Percentiles rank a stretch among this genome's conserved stretches.
Conservation (phyloP, 192 early-diverging fungal genomes). For the Entomortierella lignicola region DNA sequence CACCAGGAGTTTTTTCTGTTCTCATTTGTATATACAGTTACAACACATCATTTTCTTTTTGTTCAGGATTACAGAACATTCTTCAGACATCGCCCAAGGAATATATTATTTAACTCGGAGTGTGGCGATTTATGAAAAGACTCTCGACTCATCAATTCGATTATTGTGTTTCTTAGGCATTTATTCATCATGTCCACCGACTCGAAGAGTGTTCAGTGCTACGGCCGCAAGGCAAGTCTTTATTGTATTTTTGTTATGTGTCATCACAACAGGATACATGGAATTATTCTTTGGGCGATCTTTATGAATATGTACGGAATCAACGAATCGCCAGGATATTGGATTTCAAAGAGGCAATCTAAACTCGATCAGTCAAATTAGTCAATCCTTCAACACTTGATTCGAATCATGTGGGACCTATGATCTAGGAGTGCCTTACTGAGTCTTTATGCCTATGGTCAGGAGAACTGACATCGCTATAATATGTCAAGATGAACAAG, state of each 20-base stretch:
- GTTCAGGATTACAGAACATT: no score
- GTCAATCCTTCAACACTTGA: not conserved
- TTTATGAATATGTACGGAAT: no score
- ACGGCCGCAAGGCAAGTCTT: slow-evolving; percentile 58
- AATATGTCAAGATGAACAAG: no score
- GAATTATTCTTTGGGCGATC: not conserved
- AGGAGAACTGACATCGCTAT: no score
- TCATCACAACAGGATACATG: not conserved
- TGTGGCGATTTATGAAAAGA: not conserved
- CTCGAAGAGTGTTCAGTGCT: slow-evolving; percentile 58
- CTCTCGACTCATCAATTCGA: not conserved
- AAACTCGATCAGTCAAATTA: no score
- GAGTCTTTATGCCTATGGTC: not conserved
- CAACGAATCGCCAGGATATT: no score
- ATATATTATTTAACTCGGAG: not conserved
- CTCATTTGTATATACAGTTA: no score
- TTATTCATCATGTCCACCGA: slow-evolving; percentile 57
- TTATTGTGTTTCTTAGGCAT: slow-evolving; percentile 32
- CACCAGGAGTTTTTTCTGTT: no score
- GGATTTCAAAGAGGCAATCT: no score
- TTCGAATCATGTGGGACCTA: slow-evolving; percentile 5
- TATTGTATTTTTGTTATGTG: not conserved
- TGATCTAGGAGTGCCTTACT: not conserved
- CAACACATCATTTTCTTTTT: no score
- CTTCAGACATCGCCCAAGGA: no score